These are phyloP conservation scores for Solanum sitiens DNA, from an alignment of 257 asterid genomes.

Conservation along the genomic window DNA sequence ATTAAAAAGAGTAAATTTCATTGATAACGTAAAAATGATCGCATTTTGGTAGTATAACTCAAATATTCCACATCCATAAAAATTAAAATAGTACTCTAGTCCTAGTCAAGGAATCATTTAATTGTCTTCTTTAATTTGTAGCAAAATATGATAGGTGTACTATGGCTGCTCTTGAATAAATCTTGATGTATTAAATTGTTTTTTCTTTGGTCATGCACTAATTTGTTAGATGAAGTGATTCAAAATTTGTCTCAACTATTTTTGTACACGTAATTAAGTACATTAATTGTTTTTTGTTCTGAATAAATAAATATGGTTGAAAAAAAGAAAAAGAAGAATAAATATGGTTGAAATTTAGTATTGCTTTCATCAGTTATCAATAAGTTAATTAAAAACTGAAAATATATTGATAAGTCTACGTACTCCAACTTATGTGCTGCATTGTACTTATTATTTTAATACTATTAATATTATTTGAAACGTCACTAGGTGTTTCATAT, in stretches of 20 bases:
- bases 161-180: neutral
- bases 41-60: neutral
- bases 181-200: neutral
- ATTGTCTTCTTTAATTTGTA: neutral
- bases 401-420: neutral
- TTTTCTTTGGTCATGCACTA: neutral
- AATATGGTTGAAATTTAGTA: neutral
- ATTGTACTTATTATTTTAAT: neutral
- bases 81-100: neutral
- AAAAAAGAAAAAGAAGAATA: neutral
- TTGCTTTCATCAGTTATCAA: neutral
- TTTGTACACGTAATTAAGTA: neutral
- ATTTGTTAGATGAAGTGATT: neutral
- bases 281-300: neutral
- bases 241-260: neutral
- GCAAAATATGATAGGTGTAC: neutral
- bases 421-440: neutral
- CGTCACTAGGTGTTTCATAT: neutral
- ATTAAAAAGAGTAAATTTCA: neutral
- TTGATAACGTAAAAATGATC: neutral
- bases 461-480: neutral
- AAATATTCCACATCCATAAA: neutral
- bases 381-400: neutral
- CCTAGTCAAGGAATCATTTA: neutral
- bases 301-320: neutral